A percentile compares a stretch with the other conserved stretches of the same genome.
phyloP scores from a whole-genome alignment of 495 filamentous ascomycete genomes.

The Baudoinia panamericana region DNA sequence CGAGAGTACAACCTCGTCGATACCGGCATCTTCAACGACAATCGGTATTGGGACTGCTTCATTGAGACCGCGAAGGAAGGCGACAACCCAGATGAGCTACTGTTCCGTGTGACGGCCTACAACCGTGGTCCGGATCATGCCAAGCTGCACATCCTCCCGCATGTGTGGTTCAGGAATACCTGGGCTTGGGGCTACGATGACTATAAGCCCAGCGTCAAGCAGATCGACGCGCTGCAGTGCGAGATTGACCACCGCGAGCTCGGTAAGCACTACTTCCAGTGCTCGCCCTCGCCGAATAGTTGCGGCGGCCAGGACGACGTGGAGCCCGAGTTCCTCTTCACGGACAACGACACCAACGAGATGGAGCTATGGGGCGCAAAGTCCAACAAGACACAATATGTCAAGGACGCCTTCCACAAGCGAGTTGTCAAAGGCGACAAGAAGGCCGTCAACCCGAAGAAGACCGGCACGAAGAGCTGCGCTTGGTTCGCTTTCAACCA shows the following conservation, averaged over 20 bases:
- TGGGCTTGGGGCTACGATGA: constrained; percentile 83
- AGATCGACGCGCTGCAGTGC: constrained; percentile 48
- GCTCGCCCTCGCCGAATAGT: constrained; percentile 80
- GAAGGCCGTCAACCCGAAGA: constrained; percentile 64
- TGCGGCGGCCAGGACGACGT: constrained; percentile 68
- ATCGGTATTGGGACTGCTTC: constrained; percentile 91
- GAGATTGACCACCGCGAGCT: constrained; percentile 63
- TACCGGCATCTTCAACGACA: constrained; percentile 81
- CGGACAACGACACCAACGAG: constrained; percentile 88
- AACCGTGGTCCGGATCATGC: constrained; percentile 86
- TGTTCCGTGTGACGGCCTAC: constrained; percentile 92
- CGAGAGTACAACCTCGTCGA: constrained; percentile 86
- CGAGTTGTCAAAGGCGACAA: constrained; percentile 74
- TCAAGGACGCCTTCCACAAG: constrained; percentile 91
- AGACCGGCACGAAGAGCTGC: constrained; percentile 73
- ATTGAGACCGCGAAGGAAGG: constrained; percentile 92
- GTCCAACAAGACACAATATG: constrained; percentile 66
- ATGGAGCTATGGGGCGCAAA: constrained; percentile 54
- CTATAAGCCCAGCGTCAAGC: constrained; percentile 62
- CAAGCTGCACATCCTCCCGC: constrained; percentile 82
- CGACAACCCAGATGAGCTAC: constrained; percentile 74
- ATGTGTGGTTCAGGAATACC: constrained; percentile 94
- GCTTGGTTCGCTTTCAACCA: constrained; percentile 91
- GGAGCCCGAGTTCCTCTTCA: constrained; percentile 71
- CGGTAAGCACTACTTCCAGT: constrained; percentile 69